Evolutionary conservation across 108 stramenopile genomes (phyloP).

Genomic region (Cyclotella cryptica): DNA sequence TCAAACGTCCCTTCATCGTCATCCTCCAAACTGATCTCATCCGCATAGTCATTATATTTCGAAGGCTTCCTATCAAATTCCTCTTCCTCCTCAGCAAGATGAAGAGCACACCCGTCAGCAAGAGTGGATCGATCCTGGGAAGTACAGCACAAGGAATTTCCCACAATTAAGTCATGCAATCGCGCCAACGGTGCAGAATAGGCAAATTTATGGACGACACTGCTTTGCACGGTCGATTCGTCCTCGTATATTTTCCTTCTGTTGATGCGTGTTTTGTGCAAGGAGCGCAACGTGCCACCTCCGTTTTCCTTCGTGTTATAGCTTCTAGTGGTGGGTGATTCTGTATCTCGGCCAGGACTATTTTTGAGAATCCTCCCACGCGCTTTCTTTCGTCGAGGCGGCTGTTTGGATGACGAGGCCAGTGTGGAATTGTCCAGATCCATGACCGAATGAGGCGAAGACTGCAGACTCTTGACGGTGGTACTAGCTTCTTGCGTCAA

Average conservation of each 20-base stretch:
- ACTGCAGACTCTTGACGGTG: conserved; percentile 11
- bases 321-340: neutral
- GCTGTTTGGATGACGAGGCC: neutral
- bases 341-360: neutral
- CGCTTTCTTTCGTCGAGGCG: neutral
- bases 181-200: neutral
- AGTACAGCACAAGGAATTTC: conserved; percentile 10
- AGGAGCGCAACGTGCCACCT: too few relatives aligned
- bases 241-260: neutral
- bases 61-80: neutral
- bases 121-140: neutral
- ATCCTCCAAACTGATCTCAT: neutral
- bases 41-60: neutral
- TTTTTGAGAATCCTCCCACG: neutral
- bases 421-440: neutral
- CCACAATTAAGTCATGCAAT: conserved; percentile 14
- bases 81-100: neutral
- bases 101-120: neutral
- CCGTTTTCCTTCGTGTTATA: too few relatives aligned
- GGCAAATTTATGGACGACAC: conserved; percentile 8
- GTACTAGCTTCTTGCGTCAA: neutral
- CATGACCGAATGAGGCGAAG: neutral
- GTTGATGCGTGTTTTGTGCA: neutral
- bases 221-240: neutral
- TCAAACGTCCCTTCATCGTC: conserved; percentile 14